phyloP scores from a whole-genome alignment of 192 early-diverging fungal species.

The Coemansia sp. region DNA sequence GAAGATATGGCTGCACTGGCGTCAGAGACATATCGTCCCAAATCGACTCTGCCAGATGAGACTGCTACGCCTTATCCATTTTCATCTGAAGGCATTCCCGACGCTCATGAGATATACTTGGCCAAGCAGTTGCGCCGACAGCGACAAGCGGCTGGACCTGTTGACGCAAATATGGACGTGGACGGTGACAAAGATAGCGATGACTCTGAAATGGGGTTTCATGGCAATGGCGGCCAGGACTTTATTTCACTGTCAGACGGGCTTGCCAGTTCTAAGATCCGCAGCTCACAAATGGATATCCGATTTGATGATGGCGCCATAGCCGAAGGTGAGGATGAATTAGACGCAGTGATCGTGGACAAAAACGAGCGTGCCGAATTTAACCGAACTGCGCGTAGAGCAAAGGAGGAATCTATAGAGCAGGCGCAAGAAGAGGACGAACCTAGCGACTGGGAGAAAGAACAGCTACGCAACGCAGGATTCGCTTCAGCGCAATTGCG shows the following conservation, averaged over 20 bases:
- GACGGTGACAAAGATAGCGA: constrained; percentile 6
- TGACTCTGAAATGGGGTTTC: not conserved
- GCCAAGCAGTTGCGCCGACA: constrained; percentile 49
- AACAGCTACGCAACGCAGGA: constrained; percentile 47
- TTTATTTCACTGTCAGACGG: constrained; percentile 34
- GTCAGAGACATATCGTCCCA: not conserved
- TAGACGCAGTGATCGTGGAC: constrained; percentile 33
- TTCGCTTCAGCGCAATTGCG: constrained; percentile 3
- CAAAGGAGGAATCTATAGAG: constrained; percentile 38
- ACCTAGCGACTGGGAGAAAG: constrained; percentile 49
- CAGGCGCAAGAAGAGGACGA: constrained; percentile 35
- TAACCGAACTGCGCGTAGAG: constrained; percentile 12
- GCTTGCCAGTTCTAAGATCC: constrained; percentile 13
- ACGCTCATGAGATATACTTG: constrained; percentile 46
- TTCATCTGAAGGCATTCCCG: constrained; percentile 35
- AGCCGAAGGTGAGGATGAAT: constrained; percentile 39
- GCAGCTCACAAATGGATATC: not conserved
- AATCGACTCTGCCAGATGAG: not conserved
- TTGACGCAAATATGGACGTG: constrained; percentile 10
- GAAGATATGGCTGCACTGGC: constrained; percentile 22
- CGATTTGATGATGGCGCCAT: constrained; percentile 10
- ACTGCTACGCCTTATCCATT: constrained; percentile 30
- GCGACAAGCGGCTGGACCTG: constrained; percentile 23
- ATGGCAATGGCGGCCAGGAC: constrained; percentile 13
- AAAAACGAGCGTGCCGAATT: constrained; percentile 37